phyloP scores from a whole-genome alignment of 1,284 basidiomycete genomes.

The Ganoderma multipileum region DNA sequence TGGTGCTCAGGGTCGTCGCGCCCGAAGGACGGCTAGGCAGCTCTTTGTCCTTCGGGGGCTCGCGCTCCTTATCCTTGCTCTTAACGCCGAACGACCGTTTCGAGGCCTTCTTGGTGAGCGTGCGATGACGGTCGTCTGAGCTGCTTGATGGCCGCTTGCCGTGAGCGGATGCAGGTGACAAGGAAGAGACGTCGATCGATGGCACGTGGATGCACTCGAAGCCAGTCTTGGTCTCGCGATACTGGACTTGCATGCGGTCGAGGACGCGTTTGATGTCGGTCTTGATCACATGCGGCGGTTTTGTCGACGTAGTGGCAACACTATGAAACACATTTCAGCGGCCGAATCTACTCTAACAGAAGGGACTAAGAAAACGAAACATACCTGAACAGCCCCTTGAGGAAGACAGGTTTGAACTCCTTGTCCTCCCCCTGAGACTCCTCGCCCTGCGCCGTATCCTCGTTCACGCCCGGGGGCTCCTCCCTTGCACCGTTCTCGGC shows the following conservation, averaged over 20 bases:
- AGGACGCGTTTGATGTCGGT: constrained; percentile 87
- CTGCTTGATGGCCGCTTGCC: constrained; percentile 57
- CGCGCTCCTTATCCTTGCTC: constrained; percentile 46
- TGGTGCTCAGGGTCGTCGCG: constrained; percentile 59
- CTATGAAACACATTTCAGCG: constrained; percentile 44
- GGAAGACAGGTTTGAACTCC: constrained; percentile 87
- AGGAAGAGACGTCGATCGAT: constrained; percentile 86
- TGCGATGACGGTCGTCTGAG: constrained; percentile 59
- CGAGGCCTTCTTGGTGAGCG: constrained; percentile 75
- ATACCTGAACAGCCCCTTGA: constrained; percentile 90
- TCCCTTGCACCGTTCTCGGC: constrained; percentile 48
- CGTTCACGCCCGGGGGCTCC: constrained; percentile 33
- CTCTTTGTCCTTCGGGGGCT: constrained; percentile 51
- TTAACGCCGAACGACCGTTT: constrained; percentile 74
- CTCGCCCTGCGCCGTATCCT: constrained; percentile 42
- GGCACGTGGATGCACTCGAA: constrained; percentile 97
- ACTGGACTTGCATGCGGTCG: constrained; percentile 93
- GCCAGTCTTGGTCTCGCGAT: constrained; percentile 88
- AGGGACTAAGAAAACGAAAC: constrained; percentile 32
- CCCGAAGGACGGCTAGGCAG: constrained; percentile 58
- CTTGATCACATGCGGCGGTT: constrained; percentile 82
- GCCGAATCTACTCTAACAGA: not conserved
- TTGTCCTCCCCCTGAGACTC: constrained; percentile 47
- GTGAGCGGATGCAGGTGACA: constrained; percentile 48
- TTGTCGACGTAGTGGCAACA: constrained; percentile 95